These are phyloP conservation scores for Yamadazyma kanchanaburiensis DNA, from an alignment of 1,139 yeast genomes.

Conservation along the genomic window DNA sequence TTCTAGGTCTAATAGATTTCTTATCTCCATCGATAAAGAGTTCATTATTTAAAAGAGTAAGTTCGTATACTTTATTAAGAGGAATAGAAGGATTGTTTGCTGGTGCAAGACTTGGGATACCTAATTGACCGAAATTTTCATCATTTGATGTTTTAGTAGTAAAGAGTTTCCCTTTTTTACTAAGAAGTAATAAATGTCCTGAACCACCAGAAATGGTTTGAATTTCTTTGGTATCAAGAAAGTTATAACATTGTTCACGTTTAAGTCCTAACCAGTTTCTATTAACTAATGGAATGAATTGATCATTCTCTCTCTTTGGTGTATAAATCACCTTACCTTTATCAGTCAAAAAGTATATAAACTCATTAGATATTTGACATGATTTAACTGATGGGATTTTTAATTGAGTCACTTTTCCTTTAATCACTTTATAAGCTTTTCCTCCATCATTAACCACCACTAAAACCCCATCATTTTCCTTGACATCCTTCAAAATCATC, in stretches of 20 bases:
- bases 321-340: conserved; percentile 52
- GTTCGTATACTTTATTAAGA: conserved; percentile 27
- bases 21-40: conserved; percentile 16
- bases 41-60: conserved; percentile 36
- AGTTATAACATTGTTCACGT: conserved; percentile 4
- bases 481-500: conserved; percentile 55
- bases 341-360: conserved; percentile 54
- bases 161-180: conserved; percentile 61
- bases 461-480: conserved; percentile 36
- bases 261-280: conserved; percentile 19
- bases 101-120: conserved; percentile 70
- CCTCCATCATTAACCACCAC: conserved; percentile 71
- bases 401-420: conserved; percentile 46
- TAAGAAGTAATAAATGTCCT: conserved; percentile 62
- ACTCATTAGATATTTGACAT: conserved; percentile 53
- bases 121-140: conserved; percentile 73
- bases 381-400: too few relatives aligned
- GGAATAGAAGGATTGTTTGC: conserved; percentile 33
- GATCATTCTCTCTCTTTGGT: conserved; percentile 32
- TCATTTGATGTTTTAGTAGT: conserved; percentile 54
- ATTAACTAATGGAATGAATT: conserved; percentile 2
- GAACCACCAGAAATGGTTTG: conserved; percentile 56
- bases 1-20: conserved; percentile 35
- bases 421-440: conserved; percentile 51
- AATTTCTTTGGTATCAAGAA: conserved; percentile 41